Conservation (phyloP, 495 filamentous ascomycete genomes). For the Neurospora intermedia region DNA sequence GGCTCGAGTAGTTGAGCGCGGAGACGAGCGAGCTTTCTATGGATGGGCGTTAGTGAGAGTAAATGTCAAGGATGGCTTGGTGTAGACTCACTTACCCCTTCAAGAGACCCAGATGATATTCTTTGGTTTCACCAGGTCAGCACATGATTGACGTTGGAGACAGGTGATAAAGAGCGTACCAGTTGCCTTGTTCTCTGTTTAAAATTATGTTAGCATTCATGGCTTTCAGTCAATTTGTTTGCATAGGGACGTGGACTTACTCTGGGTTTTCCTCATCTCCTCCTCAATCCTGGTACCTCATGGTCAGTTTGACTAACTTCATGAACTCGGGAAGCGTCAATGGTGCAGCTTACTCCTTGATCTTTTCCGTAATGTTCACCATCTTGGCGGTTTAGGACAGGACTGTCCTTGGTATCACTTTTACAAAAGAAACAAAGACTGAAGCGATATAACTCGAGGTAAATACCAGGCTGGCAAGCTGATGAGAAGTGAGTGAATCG, state of each 20-base stretch:
- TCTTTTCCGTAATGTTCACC: conserved; percentile 99
- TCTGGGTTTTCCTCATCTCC: conserved; percentile 98
- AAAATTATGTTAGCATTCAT: conserved; percentile 24
- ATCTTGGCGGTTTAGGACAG: conserved; percentile 50
- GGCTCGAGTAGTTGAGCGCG: conserved; percentile 94
- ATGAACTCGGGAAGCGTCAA: neutral
- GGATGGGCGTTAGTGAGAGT: conserved; percentile 4
- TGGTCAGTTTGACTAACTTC: conserved; percentile 9
- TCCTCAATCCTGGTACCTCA: conserved; percentile 74
- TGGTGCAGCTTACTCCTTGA: conserved; percentile 69
- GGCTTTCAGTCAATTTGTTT: neutral
- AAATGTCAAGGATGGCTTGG: neutral
- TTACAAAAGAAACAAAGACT: conserved; percentile 3
- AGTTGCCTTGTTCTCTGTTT: conserved; percentile 94
- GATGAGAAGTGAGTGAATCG: neutral
- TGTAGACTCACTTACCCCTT: conserved; percentile 61
- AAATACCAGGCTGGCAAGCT: neutral
- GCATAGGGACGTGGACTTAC: conserved; percentile 36
- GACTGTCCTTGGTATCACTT: conserved; percentile 1
- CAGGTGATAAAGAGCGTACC: conserved; percentile 40
- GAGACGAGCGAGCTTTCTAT: conserved; percentile 88
- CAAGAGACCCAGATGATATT: conserved; percentile 95
- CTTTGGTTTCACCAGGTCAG: conserved; percentile 33
- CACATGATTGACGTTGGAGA: neutral
- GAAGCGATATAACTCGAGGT: neutral